Percentiles rank a stretch among this genome's conserved stretches.
Conservation (phyloP, 176 grass and related monocot species). For the Tillandsia leiboldiana region DNA sequence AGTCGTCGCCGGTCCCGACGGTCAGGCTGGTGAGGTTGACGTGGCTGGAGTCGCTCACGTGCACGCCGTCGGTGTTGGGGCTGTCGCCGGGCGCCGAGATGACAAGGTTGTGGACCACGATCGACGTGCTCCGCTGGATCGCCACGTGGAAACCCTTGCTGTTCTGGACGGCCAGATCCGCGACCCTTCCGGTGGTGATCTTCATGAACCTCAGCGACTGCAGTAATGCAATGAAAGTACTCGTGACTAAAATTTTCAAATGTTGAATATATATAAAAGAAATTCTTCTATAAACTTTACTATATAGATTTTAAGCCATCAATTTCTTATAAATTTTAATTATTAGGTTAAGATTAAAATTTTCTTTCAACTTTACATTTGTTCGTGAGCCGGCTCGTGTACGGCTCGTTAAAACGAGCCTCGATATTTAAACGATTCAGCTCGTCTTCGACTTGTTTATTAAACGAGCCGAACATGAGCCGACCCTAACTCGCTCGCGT, state of each 20-base stretch:
- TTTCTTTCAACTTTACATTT: too few relatives aligned
- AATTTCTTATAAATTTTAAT: too few relatives aligned
- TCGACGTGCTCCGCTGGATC: conserved; percentile 11
- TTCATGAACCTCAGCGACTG: conserved; percentile 27
- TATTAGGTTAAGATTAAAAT: too few relatives aligned
- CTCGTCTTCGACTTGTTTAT: too few relatives aligned
- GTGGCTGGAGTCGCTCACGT: conserved; percentile 17
- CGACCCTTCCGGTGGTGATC: background rate
- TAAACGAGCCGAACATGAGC: too few relatives aligned
- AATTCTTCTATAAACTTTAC: too few relatives aligned
- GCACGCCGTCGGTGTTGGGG: conserved; percentile 40
- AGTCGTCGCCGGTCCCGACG: conserved; percentile 33
- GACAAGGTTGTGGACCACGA: conserved; percentile 13
- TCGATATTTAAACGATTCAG: too few relatives aligned
- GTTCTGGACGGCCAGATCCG: conserved; percentile 15
- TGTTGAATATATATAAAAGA: background rate
- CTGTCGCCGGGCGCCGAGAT: conserved; percentile 31
- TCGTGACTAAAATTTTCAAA: background rate
- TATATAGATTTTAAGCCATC: too few relatives aligned
- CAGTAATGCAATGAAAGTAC: background rate
- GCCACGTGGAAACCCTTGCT: conserved; percentile 32
- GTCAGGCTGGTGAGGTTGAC: conserved; percentile 6
- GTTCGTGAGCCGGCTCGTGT: too few relatives aligned
- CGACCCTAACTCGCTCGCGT: too few relatives aligned
- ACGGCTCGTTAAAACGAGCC: too few relatives aligned